These are phyloP conservation scores for Ophiostoma sp. DNA, from an alignment of 2,329 filamentous ascomycete genomes.

Conservation along the genomic window DNA sequence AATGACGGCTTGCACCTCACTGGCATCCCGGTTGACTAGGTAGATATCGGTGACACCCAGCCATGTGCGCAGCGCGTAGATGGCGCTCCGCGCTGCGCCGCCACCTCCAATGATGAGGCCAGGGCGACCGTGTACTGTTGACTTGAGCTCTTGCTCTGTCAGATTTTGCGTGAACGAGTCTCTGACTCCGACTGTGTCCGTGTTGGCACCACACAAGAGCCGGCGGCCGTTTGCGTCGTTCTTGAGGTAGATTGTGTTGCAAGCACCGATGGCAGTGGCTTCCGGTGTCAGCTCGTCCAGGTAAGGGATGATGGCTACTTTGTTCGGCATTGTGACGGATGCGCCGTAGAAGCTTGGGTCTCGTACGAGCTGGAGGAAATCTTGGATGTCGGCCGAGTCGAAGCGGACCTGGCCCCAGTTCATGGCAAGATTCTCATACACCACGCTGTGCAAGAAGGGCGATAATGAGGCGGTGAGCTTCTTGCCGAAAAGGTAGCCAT, in stretches of 20 bases:
- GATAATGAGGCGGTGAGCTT: slow-evolving; percentile 53
- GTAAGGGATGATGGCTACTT: slow-evolving; percentile 67
- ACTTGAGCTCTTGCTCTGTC: slow-evolving; percentile 33
- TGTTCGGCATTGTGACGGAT: slow-evolving; percentile 79
- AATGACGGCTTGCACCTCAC: slow-evolving; percentile 63
- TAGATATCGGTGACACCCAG: slow-evolving; percentile 65
- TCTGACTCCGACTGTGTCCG: slow-evolving; percentile 71
- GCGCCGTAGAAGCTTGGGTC: slow-evolving; percentile 61
- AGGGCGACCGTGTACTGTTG: slow-evolving; percentile 40
- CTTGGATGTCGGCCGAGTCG: slow-evolving; percentile 46
- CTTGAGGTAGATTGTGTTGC: slow-evolving; percentile 68
- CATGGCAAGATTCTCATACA: slow-evolving; percentile 48
- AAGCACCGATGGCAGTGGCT: slow-evolving; percentile 67
- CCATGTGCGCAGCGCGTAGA: slow-evolving; percentile 68
- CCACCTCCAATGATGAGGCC: slow-evolving; percentile 73
- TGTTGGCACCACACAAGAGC: slow-evolving; percentile 68
- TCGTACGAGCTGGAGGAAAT: slow-evolving; percentile 48
- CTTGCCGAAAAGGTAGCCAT: slow-evolving; percentile 54
- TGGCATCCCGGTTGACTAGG: slow-evolving; percentile 66
- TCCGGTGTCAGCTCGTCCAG: slow-evolving; percentile 70
- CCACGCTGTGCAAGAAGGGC: slow-evolving; percentile 49
- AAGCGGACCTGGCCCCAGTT: slow-evolving; percentile 50
- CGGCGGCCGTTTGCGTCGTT: slow-evolving; percentile 44
- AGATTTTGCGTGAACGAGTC: slow-evolving; percentile 63
- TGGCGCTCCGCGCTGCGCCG: slow-evolving; percentile 69